Evolutionary conservation across 257 asterid species (phyloP).

Genomic region (Mentha longifolia): DNA sequence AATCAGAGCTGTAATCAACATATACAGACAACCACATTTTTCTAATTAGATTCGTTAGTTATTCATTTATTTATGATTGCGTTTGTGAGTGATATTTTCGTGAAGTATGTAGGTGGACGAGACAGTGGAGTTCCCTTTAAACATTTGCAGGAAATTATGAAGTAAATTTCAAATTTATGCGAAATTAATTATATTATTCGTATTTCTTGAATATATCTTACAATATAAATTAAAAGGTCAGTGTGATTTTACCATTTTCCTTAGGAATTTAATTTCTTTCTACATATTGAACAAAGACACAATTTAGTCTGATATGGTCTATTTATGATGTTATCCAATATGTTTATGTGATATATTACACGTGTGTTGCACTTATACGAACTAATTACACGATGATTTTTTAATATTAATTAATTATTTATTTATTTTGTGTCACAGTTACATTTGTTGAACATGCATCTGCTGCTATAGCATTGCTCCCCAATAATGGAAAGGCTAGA

Average conservation of each 20-base stretch:
- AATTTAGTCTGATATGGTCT: neutral
- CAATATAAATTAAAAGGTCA: neutral
- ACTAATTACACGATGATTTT: neutral
- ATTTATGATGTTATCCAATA: neutral
- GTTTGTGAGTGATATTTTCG: neutral
- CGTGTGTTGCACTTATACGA: neutral
- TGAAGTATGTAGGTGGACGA: too few relatives aligned
- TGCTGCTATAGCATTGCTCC: constrained; percentile 44
- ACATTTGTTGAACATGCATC: constrained; percentile 44
- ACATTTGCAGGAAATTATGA: too few relatives aligned
- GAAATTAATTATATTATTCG: neutral
- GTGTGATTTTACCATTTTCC: neutral
- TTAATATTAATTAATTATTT: neutral
- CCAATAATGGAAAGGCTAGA: constrained; percentile 37
- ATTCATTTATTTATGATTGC: neutral
- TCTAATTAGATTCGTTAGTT: neutral
- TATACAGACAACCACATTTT: neutral
- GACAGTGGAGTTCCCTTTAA: too few relatives aligned
- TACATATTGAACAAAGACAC: neutral
- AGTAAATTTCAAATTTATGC: neutral
- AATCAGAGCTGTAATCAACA: constrained; percentile 1
- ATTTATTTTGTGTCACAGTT: constrained; percentile 15
- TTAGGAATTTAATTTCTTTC: neutral
- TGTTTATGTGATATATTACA: neutral
- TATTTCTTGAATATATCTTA: neutral